Evolutionary conservation across 2,329 filamentous ascomycete genomes (phyloP), one percentile per base, ranked within the genome.

Genomic region (Pseudocercospora eumusae): DNA sequence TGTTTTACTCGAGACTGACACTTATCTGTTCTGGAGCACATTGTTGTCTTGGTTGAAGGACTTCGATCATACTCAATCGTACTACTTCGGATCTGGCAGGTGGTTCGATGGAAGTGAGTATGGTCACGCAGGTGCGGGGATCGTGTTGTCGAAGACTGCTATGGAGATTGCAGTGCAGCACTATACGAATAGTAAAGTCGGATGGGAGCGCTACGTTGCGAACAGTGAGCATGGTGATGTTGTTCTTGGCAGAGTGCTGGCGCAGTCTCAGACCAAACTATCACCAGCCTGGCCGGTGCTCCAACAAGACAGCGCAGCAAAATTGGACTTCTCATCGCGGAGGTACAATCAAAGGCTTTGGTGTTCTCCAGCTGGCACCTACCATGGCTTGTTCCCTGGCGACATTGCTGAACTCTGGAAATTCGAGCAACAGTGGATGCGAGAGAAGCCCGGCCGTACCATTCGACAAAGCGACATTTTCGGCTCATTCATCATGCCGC

Each of bases 1-100:
- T 65, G 77, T 84, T 57, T 84, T 84, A 66, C 76, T 81, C 45
- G 81, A 83, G 63, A 79, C 80, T 1, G 81, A 83, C 66, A 83
- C 81, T 44, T 83, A 76, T 62, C 63, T 79, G 9, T 68, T 76
- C 20, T 79, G 76, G 76, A 69, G 72, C 47, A 77, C 73, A 40
- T 49, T 77, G 47, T 80, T 82, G 56, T 76, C 76, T 4, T 78
- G 81, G 59, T 74, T 83, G 15, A 75, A 75, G 18, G 78, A 75
- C 20, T 77, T 81, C 63, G 76, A 83, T 59, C 75, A 77, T 7
- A 70, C 72, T 4, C 64, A 66, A 5, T 75, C 76, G 15, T 62
- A 79, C 1, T 84, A 83, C 68, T 76, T 82, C 62, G 81, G 80
- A 61, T 82, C 81, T 15, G 79, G 82, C 65, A 82, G 81, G 68